A percentile compares a stretch with the other conserved stretches of the same genome.
phyloP scores from a whole-genome alignment of 495 filamentous ascomycete genomes.

The Mytilinidion resinicola region DNA sequence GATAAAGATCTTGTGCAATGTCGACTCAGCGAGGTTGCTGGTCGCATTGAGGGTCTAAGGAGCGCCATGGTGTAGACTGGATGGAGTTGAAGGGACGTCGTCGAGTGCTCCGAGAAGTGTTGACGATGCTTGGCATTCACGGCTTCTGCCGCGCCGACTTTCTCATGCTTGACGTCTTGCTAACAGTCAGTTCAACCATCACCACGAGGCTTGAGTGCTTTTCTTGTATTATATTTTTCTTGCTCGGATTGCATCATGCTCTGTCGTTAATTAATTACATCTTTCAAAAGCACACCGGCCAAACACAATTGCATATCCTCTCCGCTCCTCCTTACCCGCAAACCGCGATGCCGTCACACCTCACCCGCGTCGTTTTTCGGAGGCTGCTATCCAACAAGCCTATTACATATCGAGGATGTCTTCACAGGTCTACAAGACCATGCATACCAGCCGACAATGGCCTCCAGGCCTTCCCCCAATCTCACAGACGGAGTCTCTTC shows the following conservation, averaged over 20 bases:
- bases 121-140: background rate
- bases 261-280: no score
- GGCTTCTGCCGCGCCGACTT: background rate
- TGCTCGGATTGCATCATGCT: no score
- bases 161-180: background rate
- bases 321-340: background rate
- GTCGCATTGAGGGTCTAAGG: background rate
- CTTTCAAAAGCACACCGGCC: background rate
- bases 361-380: constrained; percentile 67
- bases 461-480: background rate
- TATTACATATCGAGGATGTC: constrained; percentile 39
- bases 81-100: no score
- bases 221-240: constrained; percentile 13
- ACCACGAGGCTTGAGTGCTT: background rate
- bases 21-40: background rate
- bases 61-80: background rate
- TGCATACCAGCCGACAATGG: constrained; percentile 23
- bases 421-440: constrained; percentile 25
- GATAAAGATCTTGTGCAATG: no score
- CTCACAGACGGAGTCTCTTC: constrained; percentile 49
- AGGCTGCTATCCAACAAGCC: constrained; percentile 62
- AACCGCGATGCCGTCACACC: constrained; percentile 67
- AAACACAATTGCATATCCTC: constrained; percentile 13
- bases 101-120: background rate
- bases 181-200: background rate